Conservation (phyloP, 768 basidiomycete species). For the Trametes gibbosa region DNA sequence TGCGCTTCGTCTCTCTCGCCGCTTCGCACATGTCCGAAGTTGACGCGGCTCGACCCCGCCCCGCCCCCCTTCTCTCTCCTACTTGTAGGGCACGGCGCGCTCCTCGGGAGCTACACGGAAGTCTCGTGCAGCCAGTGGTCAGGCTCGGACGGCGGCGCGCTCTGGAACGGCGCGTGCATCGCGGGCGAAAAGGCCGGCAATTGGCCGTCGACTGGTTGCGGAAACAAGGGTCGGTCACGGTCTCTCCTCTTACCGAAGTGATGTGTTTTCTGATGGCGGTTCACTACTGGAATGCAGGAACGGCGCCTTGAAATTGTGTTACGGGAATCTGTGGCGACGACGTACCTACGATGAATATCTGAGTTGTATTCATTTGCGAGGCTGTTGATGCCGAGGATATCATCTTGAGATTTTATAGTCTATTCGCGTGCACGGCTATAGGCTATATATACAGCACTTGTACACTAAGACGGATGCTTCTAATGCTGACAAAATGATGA, state of each 20-base stretch:
- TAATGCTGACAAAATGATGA: too few relatives aligned
- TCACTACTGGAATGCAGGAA: neutral
- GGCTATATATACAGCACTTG: too few relatives aligned
- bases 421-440: too few relatives aligned
- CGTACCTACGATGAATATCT: too few relatives aligned
- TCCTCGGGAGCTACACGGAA: constrained; percentile 52
- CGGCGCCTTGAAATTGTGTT: too few relatives aligned
- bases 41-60: neutral
- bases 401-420: too few relatives aligned
- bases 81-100: constrained; percentile 43
- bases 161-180: constrained; percentile 52
- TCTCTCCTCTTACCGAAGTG: too few relatives aligned
- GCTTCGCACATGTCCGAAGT: neutral
- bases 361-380: too few relatives aligned
- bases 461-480: too few relatives aligned
- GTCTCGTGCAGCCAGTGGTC: constrained; percentile 58
- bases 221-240: constrained; percentile 45
- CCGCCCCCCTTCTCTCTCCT: too few relatives aligned
- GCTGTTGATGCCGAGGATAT: too few relatives aligned
- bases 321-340: too few relatives aligned
- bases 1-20: neutral
- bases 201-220: constrained; percentile 54
- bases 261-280: neutral
- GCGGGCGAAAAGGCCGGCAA: constrained; percentile 43
- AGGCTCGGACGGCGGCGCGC: constrained; percentile 46